These are phyloP conservation scores for Umbilicus rupestris DNA, from an alignment of 164 flowering plant species.

Conservation along the genomic window DNA sequence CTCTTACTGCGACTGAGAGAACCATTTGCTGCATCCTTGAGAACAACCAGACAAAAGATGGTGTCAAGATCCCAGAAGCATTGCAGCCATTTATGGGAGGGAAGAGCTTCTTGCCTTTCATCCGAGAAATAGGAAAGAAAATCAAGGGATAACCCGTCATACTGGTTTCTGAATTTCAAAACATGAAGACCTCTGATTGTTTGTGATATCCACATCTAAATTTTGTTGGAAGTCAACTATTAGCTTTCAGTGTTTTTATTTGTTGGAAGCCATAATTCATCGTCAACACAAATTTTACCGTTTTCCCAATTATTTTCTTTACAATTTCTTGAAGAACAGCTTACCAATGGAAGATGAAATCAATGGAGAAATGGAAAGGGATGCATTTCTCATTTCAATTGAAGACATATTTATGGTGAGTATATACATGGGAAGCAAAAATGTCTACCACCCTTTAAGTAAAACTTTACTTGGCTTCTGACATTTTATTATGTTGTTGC, in stretches of 20 bases:
- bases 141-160: slow-evolving; percentile 30
- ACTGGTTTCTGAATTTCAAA: neutral
- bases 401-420: too few species aligned
- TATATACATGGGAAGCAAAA: too few species aligned
- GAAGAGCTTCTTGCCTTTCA: slow-evolving; percentile 62
- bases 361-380: too few species aligned
- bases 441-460: too few species aligned
- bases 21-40: slow-evolving; percentile 91
- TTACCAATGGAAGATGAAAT: too few species aligned
- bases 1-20: slow-evolving; percentile 92
- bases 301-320: too few species aligned
- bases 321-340: too few species aligned
- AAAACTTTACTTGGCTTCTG: too few species aligned
- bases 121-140: slow-evolving; percentile 65
- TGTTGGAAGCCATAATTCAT: neutral
- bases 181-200: neutral
- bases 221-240: neutral
- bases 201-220: neutral
- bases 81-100: slow-evolving; percentile 71
- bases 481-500: too few species aligned
- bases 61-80: slow-evolving; percentile 64
- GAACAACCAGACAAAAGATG: slow-evolving; percentile 83
- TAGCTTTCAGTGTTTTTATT: neutral
- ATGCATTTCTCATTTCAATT: too few species aligned
- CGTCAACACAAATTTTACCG: neutral